These are phyloP conservation scores for Pythium guiyangense DNA, from an alignment of 352 stramenopile genomes.

Conservation along the genomic window DNA sequence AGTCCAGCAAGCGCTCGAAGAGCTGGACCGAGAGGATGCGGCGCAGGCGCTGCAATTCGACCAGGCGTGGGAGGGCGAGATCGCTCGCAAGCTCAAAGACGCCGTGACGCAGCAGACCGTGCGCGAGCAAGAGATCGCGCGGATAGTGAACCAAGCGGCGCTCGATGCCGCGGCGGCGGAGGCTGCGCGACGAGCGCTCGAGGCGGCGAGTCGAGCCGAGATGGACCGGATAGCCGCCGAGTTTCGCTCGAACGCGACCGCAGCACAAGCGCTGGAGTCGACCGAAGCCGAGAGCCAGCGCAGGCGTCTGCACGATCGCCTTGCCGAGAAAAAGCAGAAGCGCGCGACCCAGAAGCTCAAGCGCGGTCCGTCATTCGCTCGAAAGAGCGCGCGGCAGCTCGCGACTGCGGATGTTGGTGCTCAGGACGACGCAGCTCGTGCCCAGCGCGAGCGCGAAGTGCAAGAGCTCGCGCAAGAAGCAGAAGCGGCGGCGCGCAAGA, in stretches of 20 bases:
- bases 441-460: constrained; percentile 32
- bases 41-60: constrained; percentile 9
- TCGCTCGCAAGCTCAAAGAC: constrained; percentile 1
- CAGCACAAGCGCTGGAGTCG: constrained; percentile 6
- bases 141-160: constrained; percentile 10
- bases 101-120: constrained; percentile 4
- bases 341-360: constrained; percentile 25
- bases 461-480: constrained; percentile 21
- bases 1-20: background rate
- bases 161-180: constrained; percentile 21
- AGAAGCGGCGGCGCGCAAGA: constrained; percentile 18
- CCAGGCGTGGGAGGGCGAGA: constrained; percentile 9
- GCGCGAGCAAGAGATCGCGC: constrained; percentile 9
- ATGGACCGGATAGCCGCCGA: constrained; percentile 26
- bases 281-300: constrained; percentile 9
- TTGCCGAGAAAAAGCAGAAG: constrained; percentile 29
- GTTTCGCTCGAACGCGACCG: constrained; percentile 8
- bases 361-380: constrained; percentile 25
- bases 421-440: constrained; percentile 17
- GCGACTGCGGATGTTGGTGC: constrained; percentile 1
- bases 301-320: constrained; percentile 19
- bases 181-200: constrained; percentile 23
- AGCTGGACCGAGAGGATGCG: constrained; percentile 10
- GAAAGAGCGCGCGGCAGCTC: constrained; percentile 40
- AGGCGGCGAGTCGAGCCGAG: constrained; percentile 21